phyloP scores from a whole-genome alignment of 1,139 yeast species.

The Yamadazyma atlantica region DNA sequence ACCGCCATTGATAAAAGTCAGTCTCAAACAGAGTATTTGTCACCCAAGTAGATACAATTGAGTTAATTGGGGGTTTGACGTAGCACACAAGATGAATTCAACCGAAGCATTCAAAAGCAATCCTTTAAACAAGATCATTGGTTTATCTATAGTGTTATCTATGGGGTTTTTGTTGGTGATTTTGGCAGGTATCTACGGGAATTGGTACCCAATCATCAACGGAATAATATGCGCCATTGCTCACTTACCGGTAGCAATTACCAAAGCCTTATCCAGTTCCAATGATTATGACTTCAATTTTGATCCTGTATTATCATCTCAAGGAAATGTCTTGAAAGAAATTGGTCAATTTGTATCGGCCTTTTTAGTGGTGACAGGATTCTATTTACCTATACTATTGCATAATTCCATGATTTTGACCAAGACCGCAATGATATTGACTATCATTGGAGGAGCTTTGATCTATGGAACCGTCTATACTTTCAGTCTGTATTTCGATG shows the following conservation, averaged over 20 bases:
- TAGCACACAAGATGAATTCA: conserved; percentile 26
- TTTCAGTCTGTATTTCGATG: conserved; percentile 71
- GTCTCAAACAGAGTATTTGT: too few relatives aligned
- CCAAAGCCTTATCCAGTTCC: conserved; percentile 29
- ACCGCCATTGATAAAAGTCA: too few relatives aligned
- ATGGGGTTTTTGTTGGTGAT: conserved; percentile 76
- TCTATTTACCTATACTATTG: conserved; percentile 65
- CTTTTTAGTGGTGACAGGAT: conserved; percentile 61
- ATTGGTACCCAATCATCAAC: conserved; percentile 73
- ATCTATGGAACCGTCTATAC: conserved; percentile 74
- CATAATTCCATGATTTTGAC: conserved; percentile 65
- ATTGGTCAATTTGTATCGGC: conserved; percentile 70
- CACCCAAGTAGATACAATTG: too few relatives aligned
- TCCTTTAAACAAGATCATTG: conserved; percentile 73
- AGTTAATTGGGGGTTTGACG: not conserved
- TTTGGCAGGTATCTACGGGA: conserved; percentile 73
- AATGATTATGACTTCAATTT: conserved; percentile 48
- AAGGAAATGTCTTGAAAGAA: conserved; percentile 43
- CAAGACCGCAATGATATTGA: conserved; percentile 57
- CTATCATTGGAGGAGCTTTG: conserved; percentile 66
- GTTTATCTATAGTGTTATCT: conserved; percentile 70
- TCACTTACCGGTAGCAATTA: conserved; percentile 61
- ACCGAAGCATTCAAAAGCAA: conserved; percentile 31
- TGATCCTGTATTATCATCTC: conserved; percentile 35
- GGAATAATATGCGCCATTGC: conserved; percentile 58